Percentiles rank a stretch among this genome's conserved stretches.
Evolutionary conservation across 495 filamentous ascomycete genomes (phyloP).

Genomic region (Neurospora sp.): DNA sequence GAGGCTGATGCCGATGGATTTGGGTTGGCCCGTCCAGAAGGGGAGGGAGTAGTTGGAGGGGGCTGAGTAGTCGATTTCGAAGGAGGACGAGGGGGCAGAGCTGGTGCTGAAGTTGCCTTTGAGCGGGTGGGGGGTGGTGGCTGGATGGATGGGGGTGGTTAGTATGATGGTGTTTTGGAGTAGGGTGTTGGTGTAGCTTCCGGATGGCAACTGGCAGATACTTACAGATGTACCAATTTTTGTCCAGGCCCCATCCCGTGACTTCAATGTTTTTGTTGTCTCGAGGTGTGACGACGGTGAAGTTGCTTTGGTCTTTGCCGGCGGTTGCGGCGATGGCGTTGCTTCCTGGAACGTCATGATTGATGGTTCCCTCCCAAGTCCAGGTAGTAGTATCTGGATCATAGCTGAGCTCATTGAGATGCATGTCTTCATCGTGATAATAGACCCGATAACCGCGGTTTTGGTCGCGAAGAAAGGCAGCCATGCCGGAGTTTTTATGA

Average conservation of each 20-base stretch:
- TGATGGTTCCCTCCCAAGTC: conserved; percentile 15
- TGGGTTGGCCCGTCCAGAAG: conserved; percentile 18
- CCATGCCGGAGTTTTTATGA: conserved; percentile 18
- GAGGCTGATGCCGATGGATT: conserved; percentile 17
- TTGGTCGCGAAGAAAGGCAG: conserved; percentile 18
- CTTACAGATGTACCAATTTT: conserved; percentile 19
- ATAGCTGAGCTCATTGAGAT: conserved; percentile 21
- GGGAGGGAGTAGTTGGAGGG: conserved; percentile 21
- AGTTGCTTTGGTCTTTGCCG: conserved; percentile 17
- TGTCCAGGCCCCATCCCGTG: conserved; percentile 11
- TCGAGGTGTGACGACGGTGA: conserved; percentile 19
- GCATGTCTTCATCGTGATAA: conserved; percentile 21
- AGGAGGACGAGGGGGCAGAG: conserved; percentile 7
- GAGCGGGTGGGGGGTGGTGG: conserved; percentile 21
- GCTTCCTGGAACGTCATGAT: conserved; percentile 12
- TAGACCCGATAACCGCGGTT: conserved; percentile 25
- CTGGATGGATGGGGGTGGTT: conserved; percentile 7
- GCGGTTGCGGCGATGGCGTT: conserved; percentile 17
- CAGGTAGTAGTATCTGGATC: conserved; percentile 7
- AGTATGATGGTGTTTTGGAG: neutral
- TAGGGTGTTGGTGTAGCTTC: neutral
- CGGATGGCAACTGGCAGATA: neutral
- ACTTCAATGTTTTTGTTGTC: conserved; percentile 20
- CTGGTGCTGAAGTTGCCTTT: conserved; percentile 10
- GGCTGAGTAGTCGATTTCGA: conserved; percentile 16